phyloP scores from a whole-genome alignment of 345 rosid species.

The Eucalyptus shirleyi region DNA sequence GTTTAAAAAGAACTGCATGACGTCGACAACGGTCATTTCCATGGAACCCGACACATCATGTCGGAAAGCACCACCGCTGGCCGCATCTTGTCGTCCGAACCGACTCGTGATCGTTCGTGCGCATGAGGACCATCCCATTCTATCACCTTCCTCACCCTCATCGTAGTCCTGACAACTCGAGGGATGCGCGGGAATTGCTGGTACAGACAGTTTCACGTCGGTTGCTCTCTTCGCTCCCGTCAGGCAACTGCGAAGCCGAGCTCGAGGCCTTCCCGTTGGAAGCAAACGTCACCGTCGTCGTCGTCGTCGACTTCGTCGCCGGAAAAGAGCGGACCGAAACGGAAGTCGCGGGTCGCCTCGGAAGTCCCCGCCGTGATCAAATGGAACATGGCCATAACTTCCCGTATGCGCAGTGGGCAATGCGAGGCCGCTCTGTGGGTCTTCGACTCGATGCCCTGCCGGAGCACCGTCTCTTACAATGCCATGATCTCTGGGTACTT shows the following conservation, averaged over 20 bases:
- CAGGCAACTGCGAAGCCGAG: not conserved
- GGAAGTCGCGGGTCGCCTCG: not conserved
- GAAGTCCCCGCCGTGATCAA: not conserved
- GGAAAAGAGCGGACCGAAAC: not conserved
- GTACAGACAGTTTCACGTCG: not conserved
- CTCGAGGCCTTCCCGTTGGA: not conserved
- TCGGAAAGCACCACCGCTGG: not conserved
- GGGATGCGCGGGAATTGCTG: slow-evolving; percentile 2
- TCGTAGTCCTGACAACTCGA: not conserved
- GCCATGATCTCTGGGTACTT: slow-evolving; percentile 4
- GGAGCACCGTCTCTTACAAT: slow-evolving; percentile 4
- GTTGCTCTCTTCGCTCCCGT: not conserved
- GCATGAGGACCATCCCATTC: not conserved
- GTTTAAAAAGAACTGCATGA: not conserved
- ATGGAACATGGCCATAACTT: slow-evolving; percentile 7
- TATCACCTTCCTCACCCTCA: not conserved
- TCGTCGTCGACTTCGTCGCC: not conserved
- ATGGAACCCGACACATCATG: not conserved
- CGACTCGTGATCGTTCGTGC: not conserved
- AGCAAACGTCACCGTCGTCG: not conserved
- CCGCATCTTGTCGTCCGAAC: not conserved
- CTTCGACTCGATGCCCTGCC: not conserved
- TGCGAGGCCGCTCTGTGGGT: not conserved
- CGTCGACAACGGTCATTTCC: not conserved
- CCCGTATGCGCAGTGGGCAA: slow-evolving; percentile 3